phyloP scores from a whole-genome alignment of 2,329 filamentous ascomycete genomes.

The Neurospora sp. region DNA sequence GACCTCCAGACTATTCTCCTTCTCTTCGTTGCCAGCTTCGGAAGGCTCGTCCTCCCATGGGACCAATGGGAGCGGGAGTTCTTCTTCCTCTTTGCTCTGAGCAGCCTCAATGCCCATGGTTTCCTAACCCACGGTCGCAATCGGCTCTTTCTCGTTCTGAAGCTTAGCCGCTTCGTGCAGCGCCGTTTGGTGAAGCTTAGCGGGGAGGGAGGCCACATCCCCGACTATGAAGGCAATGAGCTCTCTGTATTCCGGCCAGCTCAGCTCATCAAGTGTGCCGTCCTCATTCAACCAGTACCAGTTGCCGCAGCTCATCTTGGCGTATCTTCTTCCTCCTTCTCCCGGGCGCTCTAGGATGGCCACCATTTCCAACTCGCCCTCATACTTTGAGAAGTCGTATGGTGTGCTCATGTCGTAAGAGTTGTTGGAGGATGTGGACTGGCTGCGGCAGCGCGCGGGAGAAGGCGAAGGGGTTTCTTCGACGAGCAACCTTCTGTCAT shows the following conservation, averaged over 20 bases:
- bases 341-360: not conserved
- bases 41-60: no score
- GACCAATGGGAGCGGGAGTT: no score
- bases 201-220: not conserved
- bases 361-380: fast-evolving
- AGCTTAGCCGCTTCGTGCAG: not conserved
- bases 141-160: not conserved
- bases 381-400: not conserved
- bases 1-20: no score
- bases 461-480: not conserved
- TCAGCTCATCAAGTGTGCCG: not conserved
- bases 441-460: fast-evolving
- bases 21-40: no score
- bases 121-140: not conserved
- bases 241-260: fast-evolving
- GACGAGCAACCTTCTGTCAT: not conserved
- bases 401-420: not conserved
- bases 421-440: fast-evolving
- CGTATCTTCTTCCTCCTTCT: fast-evolving
- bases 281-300: not conserved
- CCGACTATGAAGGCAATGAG: not conserved
- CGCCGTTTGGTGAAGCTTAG: fast-evolving
- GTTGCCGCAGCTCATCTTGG: not conserved
- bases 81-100: no score
- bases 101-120: not conserved